Evolutionary conservation across 2,329 filamentous ascomycete species (phyloP).

Genomic region (Ophiognomonia clavigignenti-juglandacearum): DNA sequence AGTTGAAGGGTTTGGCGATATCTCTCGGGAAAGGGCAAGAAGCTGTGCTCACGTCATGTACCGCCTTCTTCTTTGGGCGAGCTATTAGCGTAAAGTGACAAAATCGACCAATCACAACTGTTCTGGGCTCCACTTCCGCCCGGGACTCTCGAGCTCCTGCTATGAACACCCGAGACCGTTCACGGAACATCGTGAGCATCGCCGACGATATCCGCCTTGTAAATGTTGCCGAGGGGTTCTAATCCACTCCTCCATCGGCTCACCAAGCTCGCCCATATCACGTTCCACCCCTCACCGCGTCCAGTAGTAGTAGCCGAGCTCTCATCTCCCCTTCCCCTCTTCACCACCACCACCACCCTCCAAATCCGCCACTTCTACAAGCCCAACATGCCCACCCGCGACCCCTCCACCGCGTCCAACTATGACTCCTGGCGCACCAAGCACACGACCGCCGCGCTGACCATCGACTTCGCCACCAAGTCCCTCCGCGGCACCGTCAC

Average conservation of each 20-base stretch:
- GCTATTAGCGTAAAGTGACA: too few relatives aligned
- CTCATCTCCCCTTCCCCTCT: not conserved
- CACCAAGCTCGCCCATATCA: not conserved
- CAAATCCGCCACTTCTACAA: slow-evolving; percentile 19
- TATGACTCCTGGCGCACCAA: slow-evolving; percentile 82
- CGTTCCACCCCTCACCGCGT: not conserved
- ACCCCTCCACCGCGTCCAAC: slow-evolving; percentile 89
- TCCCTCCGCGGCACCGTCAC: slow-evolving; percentile 71
- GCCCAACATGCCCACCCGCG: slow-evolving; percentile 46
- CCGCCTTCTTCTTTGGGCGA: not conserved
- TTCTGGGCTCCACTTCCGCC: not conserved
- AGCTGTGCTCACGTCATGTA: not conserved
- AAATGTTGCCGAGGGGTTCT: slow-evolving; percentile 14
- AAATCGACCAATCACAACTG: too few relatives aligned
- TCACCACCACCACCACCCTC: slow-evolving; percentile 3
- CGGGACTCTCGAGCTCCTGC: too few relatives aligned
- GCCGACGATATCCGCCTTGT: slow-evolving; percentile 7
- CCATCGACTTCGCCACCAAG: slow-evolving; percentile 78
- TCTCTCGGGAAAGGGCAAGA: too few relatives aligned
- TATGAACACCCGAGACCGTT: too few relatives aligned
- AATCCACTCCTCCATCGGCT: slow-evolving; percentile 6
- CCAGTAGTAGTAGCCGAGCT: slow-evolving; percentile 3
- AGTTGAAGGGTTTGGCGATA: too few relatives aligned
- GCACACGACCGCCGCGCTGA: slow-evolving; percentile 77
- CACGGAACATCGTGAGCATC: slow-evolving; percentile 6